Conservation (phyloP, 768 basidiomycete species). For the Sarcomyxa edulis region DNA sequence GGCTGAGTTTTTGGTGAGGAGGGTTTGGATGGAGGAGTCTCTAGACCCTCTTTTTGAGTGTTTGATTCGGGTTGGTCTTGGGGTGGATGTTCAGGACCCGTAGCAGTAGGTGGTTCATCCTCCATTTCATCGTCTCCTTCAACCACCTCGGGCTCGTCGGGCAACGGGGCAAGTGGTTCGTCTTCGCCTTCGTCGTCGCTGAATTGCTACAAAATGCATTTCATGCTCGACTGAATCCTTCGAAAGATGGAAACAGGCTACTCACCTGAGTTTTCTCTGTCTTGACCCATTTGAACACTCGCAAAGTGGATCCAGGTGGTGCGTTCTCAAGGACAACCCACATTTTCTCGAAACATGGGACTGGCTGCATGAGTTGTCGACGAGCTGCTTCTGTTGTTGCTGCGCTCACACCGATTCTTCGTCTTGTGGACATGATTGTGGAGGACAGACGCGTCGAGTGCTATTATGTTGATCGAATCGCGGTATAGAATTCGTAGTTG, state of each 20-base stretch:
- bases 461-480: no score
- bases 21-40: conserved; percentile 54
- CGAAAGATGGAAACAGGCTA: conserved; percentile 2
- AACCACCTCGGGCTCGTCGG: conserved; percentile 69
- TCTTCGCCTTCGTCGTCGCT: conserved; percentile 84
- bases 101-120: conserved; percentile 53
- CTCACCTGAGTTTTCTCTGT: conserved; percentile 74
- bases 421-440: conserved; percentile 57
- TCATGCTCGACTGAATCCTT: conserved; percentile 1
- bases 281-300: conserved; percentile 74
- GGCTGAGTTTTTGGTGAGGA: conserved; percentile 62
- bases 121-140: conserved; percentile 77
- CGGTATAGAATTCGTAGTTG: no score
- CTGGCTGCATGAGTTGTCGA: conserved; percentile 84
- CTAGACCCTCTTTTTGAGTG: conserved; percentile 25
- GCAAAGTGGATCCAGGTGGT: conserved; percentile 49
- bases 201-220: conserved; percentile 58
- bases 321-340: conserved; percentile 60
- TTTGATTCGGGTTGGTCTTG: conserved; percentile 21
- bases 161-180: conserved; percentile 76
- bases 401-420: conserved; percentile 72
- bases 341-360: conserved; percentile 80
- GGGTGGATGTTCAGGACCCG: conserved; percentile 28
- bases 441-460: no score
- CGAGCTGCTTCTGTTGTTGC: conserved; percentile 79